Percentiles rank a stretch among this genome's conserved stretches.
These are phyloP conservation scores for Boletus smithii DNA, from an alignment of 1,284 basidiomycete species.

Conservation along the genomic window DNA sequence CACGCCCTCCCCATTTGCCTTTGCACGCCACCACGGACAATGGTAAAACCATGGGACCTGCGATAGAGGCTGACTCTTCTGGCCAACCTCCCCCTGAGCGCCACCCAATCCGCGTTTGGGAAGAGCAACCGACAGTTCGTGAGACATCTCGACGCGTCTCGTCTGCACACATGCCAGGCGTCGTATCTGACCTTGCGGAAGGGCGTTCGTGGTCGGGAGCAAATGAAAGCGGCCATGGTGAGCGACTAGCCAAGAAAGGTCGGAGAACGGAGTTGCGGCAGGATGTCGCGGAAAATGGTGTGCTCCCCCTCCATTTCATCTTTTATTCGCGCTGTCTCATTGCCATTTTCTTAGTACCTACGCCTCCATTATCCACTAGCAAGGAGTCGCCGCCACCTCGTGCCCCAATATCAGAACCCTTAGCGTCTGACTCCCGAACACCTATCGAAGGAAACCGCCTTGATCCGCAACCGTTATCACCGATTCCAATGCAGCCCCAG, in stretches of 20 bases:
- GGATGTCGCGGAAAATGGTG: conserved; percentile 11
- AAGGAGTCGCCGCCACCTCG: not conserved
- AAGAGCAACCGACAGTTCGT: conserved; percentile 14
- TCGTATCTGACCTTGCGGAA: not conserved
- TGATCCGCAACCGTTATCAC: not conserved
- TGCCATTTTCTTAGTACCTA: conserved; percentile 4
- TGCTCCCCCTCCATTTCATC: not conserved
- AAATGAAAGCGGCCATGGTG: not conserved
- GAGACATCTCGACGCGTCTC: conserved; percentile 16
- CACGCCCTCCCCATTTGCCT: conserved; percentile 9
- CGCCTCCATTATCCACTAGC: not conserved
- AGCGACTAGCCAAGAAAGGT: not conserved
- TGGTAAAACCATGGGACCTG: no score
- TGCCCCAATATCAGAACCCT: not conserved
- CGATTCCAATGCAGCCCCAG: not conserved
- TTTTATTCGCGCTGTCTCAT: conserved; percentile 12
- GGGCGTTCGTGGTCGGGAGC: not conserved
- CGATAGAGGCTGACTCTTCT: no score
- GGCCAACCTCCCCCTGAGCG: conserved; percentile 8
- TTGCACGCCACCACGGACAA: not conserved
- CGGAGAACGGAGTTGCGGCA: not conserved
- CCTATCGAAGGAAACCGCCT: not conserved
- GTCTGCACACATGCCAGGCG: conserved; percentile 2
- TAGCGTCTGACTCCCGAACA: not conserved
- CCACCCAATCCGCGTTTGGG: conserved; percentile 30